Percentiles rank a stretch among this genome's conserved stretches.
Evolutionary conservation across 75 land plant species (phyloP).

Genomic region (Picea sitchensis): DNA sequence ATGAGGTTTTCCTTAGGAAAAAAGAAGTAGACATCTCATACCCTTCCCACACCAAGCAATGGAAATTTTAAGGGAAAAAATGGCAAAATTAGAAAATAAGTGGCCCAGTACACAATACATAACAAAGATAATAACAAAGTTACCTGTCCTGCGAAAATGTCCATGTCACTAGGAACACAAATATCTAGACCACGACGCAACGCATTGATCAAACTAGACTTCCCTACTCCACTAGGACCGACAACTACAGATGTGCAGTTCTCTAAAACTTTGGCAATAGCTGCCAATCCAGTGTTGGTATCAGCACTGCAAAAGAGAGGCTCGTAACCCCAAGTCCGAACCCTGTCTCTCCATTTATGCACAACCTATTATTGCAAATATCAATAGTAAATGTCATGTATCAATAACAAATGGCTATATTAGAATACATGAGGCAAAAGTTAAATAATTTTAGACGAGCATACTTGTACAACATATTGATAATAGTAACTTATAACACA

Average conservation of each 20-base stretch:
- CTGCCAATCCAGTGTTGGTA: conserved; percentile 47
- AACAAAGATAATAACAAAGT: not conserved
- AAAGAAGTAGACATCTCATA: too few species aligned
- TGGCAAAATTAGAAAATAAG: too few species aligned
- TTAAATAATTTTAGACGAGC: too few species aligned
- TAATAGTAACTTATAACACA: too few species aligned
- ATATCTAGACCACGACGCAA: conserved; percentile 43
- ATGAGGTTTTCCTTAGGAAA: too few species aligned
- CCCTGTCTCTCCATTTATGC: conserved; percentile 56
- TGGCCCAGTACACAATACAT: too few species aligned
- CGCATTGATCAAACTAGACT: conserved; percentile 91
- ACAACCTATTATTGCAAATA: conserved; percentile 33
- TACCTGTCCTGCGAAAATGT: conserved; percentile 12
- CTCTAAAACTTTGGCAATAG: conserved; percentile 45
- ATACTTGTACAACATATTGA: too few species aligned
- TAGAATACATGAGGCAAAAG: too few species aligned
- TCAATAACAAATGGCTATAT: not conserved
- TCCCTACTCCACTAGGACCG: conserved; percentile 98
- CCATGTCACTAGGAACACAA: conserved; percentile 2
- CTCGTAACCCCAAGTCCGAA: conserved; percentile 79
- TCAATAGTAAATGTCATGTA: not conserved
- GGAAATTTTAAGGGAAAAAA: too few species aligned
- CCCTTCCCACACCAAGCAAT: too few species aligned
- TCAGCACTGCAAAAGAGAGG: conserved; percentile 85
- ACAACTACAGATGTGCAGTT: conserved; percentile 76